These are phyloP conservation scores for Eucalyptus marginata DNA, from an alignment of 345 rosid species.

Conservation along the genomic window DNA sequence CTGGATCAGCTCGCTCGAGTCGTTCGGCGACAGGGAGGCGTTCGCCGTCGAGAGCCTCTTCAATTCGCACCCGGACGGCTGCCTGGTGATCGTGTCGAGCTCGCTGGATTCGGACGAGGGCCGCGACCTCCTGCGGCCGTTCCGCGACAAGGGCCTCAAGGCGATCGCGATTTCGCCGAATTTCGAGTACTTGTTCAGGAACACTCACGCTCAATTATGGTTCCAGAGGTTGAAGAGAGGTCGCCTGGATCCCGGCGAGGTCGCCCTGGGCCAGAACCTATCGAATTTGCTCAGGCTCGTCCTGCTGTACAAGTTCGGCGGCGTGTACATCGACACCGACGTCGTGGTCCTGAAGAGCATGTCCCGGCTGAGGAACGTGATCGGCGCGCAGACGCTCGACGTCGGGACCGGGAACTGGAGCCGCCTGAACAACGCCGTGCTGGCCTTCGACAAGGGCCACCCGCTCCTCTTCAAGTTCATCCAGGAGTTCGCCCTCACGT, in stretches of 20 bases:
- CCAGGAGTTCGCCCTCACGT: conserved; percentile 67
- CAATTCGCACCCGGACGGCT: conserved; percentile 47
- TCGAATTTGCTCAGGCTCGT: conserved; percentile 72
- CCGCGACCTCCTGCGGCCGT: conserved; percentile 25
- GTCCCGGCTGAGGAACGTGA: conserved; percentile 33
- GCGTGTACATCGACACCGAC: conserved; percentile 74
- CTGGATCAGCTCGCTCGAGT: conserved; percentile 62
- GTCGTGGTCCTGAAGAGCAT: conserved; percentile 46
- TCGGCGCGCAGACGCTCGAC: conserved; percentile 75
- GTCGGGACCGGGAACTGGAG: conserved; percentile 56
- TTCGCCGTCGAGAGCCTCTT: conserved; percentile 57
- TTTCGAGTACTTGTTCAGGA: conserved; percentile 43
- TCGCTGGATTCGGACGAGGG: conserved; percentile 60
- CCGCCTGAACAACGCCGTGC: conserved; percentile 77
- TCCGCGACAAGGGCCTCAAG: conserved; percentile 34
- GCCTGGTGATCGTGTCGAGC: conserved; percentile 63
- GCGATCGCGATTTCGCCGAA: conserved; percentile 50
- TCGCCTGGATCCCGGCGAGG: conserved; percentile 52
- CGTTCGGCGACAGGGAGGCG: conserved; percentile 53
- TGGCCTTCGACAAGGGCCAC: conserved; percentile 71
- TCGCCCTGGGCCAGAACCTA: conserved; percentile 82
- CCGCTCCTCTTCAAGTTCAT: conserved; percentile 66
- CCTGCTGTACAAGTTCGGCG: conserved; percentile 76
- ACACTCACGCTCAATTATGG: conserved; percentile 64
- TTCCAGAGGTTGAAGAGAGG: conserved; percentile 43